A percentile compares a stretch with the other conserved stretches of the same genome.
Evolutionary conservation across 495 filamentous ascomycete species (phyloP).

Genomic region (Hyaloscypha hepaticicola): DNA sequence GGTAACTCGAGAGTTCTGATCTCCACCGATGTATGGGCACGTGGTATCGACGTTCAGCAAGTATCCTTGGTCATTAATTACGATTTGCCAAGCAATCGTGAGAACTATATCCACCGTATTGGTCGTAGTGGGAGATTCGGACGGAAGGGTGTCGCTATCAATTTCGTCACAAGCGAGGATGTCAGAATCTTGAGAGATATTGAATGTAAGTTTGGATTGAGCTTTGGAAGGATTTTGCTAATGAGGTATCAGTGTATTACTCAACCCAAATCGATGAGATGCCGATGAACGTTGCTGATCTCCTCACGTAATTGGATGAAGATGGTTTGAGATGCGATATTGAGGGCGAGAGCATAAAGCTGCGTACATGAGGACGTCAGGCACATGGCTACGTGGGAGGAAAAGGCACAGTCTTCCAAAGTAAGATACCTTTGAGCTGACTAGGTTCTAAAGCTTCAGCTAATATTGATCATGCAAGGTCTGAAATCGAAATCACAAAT

Average conservation of each 20-base stretch:
- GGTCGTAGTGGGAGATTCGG: constrained; percentile 95
- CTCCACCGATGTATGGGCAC: constrained; percentile 93
- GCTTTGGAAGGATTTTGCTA: constrained; percentile 31
- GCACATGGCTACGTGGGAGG: constrained; percentile 23
- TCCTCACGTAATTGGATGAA: constrained; percentile 39
- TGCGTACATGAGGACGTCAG: constrained; percentile 14
- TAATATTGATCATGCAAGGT: constrained; percentile 1
- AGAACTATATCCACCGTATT: constrained; percentile 99
- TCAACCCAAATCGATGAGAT: constrained; percentile 99
- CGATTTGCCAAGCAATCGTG: constrained; percentile 95
- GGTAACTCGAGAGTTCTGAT: constrained; percentile 97
- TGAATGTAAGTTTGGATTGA: constrained; percentile 57
- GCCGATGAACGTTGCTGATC: constrained; percentile 91
- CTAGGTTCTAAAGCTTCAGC: background rate
- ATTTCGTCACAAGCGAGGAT: constrained; percentile 97
- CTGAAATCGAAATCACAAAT: constrained; percentile 1
- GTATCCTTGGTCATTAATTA: constrained; percentile 99
- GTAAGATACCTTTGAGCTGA: constrained; percentile 1
- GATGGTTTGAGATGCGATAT: background rate
- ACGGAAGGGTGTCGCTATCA: constrained; percentile 98
- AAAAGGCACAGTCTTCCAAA: constrained; percentile 25
- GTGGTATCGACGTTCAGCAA: constrained; percentile 99
- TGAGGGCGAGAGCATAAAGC: background rate
- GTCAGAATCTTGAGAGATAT: constrained; percentile 98
- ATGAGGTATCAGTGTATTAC: constrained; percentile 69